Conservation (phyloP, 768 basidiomycete species). For the Rossbeevera mucosa region DNA sequence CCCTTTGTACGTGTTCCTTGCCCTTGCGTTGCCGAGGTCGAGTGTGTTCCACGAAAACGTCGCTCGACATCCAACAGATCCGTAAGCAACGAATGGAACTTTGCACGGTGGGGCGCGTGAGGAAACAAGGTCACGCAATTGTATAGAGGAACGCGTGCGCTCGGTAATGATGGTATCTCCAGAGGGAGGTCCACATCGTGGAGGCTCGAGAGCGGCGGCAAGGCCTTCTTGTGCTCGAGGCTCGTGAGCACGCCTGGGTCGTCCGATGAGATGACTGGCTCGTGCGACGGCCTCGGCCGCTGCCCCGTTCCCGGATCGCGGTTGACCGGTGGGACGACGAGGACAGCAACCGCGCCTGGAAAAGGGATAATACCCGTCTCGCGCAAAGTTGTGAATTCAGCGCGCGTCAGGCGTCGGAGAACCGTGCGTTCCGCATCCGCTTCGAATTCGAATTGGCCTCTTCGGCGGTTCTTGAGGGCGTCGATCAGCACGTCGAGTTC, state of each 20-base stretch:
- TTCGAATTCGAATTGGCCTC: background rate
- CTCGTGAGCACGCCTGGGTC: constrained; percentile 3
- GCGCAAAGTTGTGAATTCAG: constrained; percentile 51
- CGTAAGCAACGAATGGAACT: constrained; percentile 46
- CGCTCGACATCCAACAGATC: constrained; percentile 48
- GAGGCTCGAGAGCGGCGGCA: constrained; percentile 28
- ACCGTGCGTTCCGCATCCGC: constrained; percentile 33
- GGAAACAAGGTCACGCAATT: constrained; percentile 66
- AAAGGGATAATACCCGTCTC: constrained; percentile 45
- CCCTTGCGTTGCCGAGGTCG: background rate
- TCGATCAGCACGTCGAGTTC: constrained; percentile 60
- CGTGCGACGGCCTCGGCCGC: constrained; percentile 40
- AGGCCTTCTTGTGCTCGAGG: constrained; percentile 11
- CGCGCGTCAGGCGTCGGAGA: constrained; percentile 60
- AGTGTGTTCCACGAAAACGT: constrained; percentile 13
- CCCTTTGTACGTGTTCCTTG: constrained; percentile 10
- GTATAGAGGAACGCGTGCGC: constrained; percentile 54
- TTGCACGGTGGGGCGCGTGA: constrained; percentile 52
- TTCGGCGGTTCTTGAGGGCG: constrained; percentile 6
- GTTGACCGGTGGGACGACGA: constrained; percentile 66
- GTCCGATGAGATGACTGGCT: constrained; percentile 26
- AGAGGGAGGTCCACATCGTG: constrained; percentile 3
- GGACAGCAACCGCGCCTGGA: constrained; percentile 56
- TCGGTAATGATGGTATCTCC: constrained; percentile 24
- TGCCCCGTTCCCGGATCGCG: constrained; percentile 43